These are phyloP conservation scores for Backusella tuberculispora DNA, from an alignment of 192 early-diverging fungal species.

Conservation along the genomic window DNA sequence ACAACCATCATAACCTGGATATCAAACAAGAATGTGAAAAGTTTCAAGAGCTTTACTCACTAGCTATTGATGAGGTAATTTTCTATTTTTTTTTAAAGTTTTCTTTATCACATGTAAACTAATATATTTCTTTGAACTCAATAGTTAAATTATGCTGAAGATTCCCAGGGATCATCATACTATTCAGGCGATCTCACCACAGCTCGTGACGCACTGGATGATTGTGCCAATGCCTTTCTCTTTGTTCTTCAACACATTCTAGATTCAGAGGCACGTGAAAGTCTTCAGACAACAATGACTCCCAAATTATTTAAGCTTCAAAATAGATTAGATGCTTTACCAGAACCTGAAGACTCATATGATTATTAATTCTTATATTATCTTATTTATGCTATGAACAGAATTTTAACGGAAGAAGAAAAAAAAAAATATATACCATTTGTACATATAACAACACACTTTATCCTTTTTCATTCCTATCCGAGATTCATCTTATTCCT, in stretches of 20 bases:
- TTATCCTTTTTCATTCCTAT: neutral
- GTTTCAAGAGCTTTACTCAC: constrained; percentile 10
- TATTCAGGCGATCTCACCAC: constrained; percentile 22
- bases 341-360: neutral
- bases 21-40: constrained; percentile 8
- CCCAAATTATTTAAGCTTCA: constrained; percentile 4
- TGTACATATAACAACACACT: neutral
- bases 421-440: constrained; percentile 11
- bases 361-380: constrained; percentile 3
- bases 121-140: neutral
- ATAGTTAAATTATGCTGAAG: constrained; percentile 21
- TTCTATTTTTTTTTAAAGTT: neutral
- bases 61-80: constrained; percentile 24
- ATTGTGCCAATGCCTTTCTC: constrained; percentile 14
- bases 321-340: constrained; percentile 15
- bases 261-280: constrained; percentile 18
- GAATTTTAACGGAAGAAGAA: neutral
- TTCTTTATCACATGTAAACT: neutral
- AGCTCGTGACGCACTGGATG: constrained; percentile 22
- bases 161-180: constrained; percentile 22
- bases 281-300: constrained; percentile 19
- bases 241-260: neutral
- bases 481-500: neutral
- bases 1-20: neutral
- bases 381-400: neutral